phyloP scores from a whole-genome alignment of 371 early-diverging fungal species.

The Fennellomyces sp. region DNA sequence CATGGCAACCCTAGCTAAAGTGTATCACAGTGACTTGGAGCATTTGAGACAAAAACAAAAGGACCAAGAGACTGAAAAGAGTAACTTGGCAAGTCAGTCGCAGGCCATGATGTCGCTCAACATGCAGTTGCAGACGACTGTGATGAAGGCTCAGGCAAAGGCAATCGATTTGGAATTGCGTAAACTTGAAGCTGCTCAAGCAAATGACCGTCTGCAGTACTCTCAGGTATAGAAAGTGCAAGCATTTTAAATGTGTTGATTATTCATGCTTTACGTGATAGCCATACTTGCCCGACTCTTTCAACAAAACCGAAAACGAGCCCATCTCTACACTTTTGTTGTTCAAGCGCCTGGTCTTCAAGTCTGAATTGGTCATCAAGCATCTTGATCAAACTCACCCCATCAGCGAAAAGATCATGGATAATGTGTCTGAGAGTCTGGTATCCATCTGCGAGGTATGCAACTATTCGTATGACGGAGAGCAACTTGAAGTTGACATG shows the following conservation, averaged over 20 bases:
- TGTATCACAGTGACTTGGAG: constrained; percentile 58
- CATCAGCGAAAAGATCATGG: constrained; percentile 60
- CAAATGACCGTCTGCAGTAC: constrained; percentile 73
- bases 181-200: constrained; percentile 84
- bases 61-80: constrained; percentile 55
- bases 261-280: constrained; percentile 23
- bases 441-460: constrained; percentile 58
- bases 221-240: constrained; percentile 37
- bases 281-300: constrained; percentile 85
- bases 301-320: constrained; percentile 81
- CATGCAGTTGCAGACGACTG: constrained; percentile 78
- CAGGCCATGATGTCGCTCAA: constrained; percentile 86
- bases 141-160: constrained; percentile 86
- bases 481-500: too few relatives aligned
- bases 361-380: constrained; percentile 75
- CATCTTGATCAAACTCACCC: constrained; percentile 76
- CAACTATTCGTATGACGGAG: too few relatives aligned
- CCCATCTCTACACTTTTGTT: constrained; percentile 77
- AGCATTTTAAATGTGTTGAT: background rate
- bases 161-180: constrained; percentile 89
- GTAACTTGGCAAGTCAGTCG: constrained; percentile 66
- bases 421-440: constrained; percentile 52
- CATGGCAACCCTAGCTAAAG: background rate
- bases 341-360: constrained; percentile 81
- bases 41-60: constrained; percentile 68